Evolutionary conservation across 805 yeast species (phyloP), one percentile per base, ranked within the genome.

Genomic region (Nakazawaea anatomiae): DNA sequence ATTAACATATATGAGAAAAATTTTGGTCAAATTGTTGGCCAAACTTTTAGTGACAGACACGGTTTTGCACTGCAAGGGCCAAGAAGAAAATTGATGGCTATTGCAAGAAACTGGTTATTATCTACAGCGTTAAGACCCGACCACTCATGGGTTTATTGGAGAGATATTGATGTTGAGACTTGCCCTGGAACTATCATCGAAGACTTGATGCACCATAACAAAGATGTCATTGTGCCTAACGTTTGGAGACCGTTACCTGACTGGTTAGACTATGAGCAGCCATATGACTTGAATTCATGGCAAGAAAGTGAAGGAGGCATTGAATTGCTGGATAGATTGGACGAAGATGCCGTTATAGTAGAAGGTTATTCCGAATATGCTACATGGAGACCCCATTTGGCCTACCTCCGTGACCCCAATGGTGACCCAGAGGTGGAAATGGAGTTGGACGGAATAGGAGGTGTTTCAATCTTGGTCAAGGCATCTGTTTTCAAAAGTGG

Each of bases 301-400:
- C 87, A 82, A 61, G 92, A 85, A 63, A 76, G 84, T 48, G 88
- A 82, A 57, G 91, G 87, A 50, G 92, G 89, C 1, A 64, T 84
- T 41, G 87, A 82, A 60, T 65, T 85, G 54, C 96, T 96, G 36
- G 85, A 83, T 36, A 64, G 55, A 44, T 74, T 91, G 52, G 91
- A 87, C 60, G 97, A 90, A 65, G 96, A 90, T 67, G 96, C 94
- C 1, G 96, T 92, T 46, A 89, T 91, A 54, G 98, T 91, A 11
- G 98, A 91, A 69, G 98, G 98, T 8, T 89, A 89, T 66, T 89
- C 89, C 9, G 98, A 91, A 69, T 91, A 89, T 67, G 95, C 96
- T 42, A 91, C 98, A 3, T 91, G 97, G 97, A 79, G 98, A 69
- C 92, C 96, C 1, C 97, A 91, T 68, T 74, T 91, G 58, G 97